Evolutionary conservation across 805 yeast genomes (phyloP), one percentile per base, ranked within the genome.

Genomic region (Schizosaccharomyces cryophilus): DNA sequence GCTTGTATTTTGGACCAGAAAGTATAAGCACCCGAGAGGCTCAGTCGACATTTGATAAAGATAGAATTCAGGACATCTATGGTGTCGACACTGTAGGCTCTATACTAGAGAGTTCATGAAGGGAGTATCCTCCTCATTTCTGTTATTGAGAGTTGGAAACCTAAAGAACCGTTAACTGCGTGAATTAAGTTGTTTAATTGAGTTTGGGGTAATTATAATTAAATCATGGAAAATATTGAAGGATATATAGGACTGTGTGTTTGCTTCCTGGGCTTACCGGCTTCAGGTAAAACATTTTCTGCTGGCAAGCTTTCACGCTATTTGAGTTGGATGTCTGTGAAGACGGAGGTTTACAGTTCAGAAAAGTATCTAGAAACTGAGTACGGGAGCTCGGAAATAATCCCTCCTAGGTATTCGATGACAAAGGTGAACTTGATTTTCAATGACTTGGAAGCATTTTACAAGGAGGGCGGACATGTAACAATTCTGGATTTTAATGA

Each of bases 401-500:
- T 19, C 29, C 17, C 9, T 21, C 29, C 82, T 88, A 4, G 73
- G 77, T n/a, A 89, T 95, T 1, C 85, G 81, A 21, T 87, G 88
- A 67, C 87, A 87, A 93, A 96, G 0, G 84, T 87, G 45, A 76
- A 79, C 47, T 72, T 72, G 54, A 95, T 96, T 1, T 77, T 87
- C 58, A 67, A 73, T 4, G 95, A 87, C 67, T 84, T 90, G 84
- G 77, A 88, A 78, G 72, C 78, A 58, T 93, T 97, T 97, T 87
- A 86, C 69, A 74, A 77, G 42, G 80, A 82, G 19, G 77, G 80
- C 63, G 95, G 95, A 17, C 84, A 83, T 30, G 97, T 93, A 55
- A 97, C 95, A 0, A 86, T 93, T 5, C 75, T 90, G 62, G 98
- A 93, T 72, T 96, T 96, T 30, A 87, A 96, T 1, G 89, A 90